Conservation (phyloP, 257 asterid genomes). For the Mentha longifolia region DNA sequence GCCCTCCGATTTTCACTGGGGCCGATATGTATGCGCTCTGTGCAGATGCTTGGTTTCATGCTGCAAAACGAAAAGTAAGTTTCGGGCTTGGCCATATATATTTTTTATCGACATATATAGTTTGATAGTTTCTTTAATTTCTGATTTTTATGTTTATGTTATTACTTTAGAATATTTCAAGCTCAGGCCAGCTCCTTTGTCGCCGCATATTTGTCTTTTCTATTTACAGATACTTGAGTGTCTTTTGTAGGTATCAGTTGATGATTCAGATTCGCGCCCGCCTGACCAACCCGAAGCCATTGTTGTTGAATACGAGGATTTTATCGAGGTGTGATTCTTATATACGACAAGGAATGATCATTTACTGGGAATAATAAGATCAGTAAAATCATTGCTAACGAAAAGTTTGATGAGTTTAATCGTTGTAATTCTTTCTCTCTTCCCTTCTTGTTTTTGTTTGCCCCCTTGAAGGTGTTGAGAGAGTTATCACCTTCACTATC, state of each 20-base stretch:
- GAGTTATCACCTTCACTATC: slow-evolving; percentile 93
- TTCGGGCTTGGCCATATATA: not conserved
- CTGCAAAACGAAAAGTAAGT: slow-evolving; percentile 83
- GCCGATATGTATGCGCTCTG: slow-evolving; percentile 98
- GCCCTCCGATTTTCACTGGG: slow-evolving; percentile 96
- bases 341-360: not conserved
- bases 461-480: slow-evolving; percentile 62
- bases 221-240: not conserved
- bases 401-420: too few relatives aligned
- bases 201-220: not conserved
- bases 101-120: not conserved
- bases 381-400: too few relatives aligned
- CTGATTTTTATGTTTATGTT: not conserved
- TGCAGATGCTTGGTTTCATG: slow-evolving; percentile 99
- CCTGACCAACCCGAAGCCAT: slow-evolving; percentile 53
- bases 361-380: not conserved
- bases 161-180: not conserved
- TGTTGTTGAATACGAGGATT: slow-evolving; percentile 76
- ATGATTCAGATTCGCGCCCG: slow-evolving; percentile 51
- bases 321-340: slow-evolving; percentile 62
- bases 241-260: slow-evolving; percentile 52
- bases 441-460: slow-evolving; percentile 11
- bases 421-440: not conserved
- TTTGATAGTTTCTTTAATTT: not conserved
- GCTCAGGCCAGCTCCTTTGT: not conserved